A percentile compares a stretch with the other conserved stretches of the same genome.
Evolutionary conservation across 768 basidiomycete species (phyloP).

Genomic region (Myochromella boudieri): DNA sequence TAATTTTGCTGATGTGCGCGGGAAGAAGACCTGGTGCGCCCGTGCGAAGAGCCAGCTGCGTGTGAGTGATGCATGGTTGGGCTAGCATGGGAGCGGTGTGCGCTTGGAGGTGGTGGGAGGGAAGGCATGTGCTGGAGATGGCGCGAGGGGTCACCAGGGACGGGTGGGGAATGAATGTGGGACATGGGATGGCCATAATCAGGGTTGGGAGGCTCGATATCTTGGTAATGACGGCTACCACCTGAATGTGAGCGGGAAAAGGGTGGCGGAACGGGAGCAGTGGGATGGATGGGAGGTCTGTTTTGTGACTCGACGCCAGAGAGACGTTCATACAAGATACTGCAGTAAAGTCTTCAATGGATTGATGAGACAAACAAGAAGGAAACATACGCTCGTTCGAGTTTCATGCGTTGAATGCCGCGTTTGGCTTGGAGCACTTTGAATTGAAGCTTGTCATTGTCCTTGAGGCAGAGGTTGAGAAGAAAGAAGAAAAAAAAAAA

Average conservation of each 20-base stretch:
- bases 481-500: not conserved
- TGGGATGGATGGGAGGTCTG: conserved; percentile 31
- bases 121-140: conserved; percentile 51
- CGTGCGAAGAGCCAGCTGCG: conserved; percentile 35
- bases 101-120: conserved; percentile 33
- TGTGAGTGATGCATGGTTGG: conserved; percentile 44
- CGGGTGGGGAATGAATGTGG: conserved; percentile 43
- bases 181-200: conserved; percentile 36
- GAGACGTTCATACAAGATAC: conserved; percentile 79
- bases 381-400: conserved; percentile 79
- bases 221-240: conserved; percentile 34
- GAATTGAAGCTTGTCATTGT: conserved; percentile 86
- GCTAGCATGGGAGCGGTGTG: conserved; percentile 35
- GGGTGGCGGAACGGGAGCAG: conserved; percentile 33
- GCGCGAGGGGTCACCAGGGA: conserved; percentile 40
- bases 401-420: conserved; percentile 82
- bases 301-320: conserved; percentile 49
- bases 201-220: conserved; percentile 37
- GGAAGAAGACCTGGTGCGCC: conserved; percentile 49
- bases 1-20: conserved; percentile 46
- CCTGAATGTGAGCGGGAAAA: conserved; percentile 33
- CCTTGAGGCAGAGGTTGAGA: conserved; percentile 41
- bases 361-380: conserved; percentile 16
- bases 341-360: conserved; percentile 18
- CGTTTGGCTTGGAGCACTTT: conserved; percentile 79